Conservation (phyloP, 2,329 filamentous ascomycete genomes). For the Diaporthe sp. region DNA sequence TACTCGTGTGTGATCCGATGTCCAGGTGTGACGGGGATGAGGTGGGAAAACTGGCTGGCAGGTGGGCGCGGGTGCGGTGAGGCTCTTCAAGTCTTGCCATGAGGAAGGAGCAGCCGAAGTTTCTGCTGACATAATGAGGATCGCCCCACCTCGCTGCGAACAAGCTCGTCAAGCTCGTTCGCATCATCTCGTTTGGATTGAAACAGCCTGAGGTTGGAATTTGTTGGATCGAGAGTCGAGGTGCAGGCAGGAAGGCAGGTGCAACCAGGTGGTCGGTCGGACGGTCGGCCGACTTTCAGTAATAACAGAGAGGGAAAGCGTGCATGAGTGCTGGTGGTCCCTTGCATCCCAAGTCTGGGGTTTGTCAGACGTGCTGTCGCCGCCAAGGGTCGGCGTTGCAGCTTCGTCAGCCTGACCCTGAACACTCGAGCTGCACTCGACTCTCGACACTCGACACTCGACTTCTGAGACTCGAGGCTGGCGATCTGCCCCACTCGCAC, state of each 20-base stretch:
- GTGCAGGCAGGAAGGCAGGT: neutral
- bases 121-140: neutral
- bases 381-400: slow-evolving; percentile 7
- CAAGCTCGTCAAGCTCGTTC: neutral
- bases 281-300: no score
- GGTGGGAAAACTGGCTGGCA: neutral
- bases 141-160: neutral
- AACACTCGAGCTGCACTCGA: neutral
- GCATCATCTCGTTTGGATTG: neutral
- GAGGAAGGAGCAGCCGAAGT: slow-evolving; percentile 24
- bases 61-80: neutral
- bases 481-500: neutral
- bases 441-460: neutral
- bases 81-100: neutral
- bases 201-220: neutral
- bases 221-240: neutral
- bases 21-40: neutral
- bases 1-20: neutral
- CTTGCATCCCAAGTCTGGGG: slow-evolving; percentile 18
- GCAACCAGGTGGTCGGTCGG: neutral
- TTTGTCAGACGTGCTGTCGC: slow-evolving; percentile 18
- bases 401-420: slow-evolving; percentile 28
- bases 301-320: neutral
- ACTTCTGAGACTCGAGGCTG: slow-evolving; percentile 21
- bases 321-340: neutral